Percentiles rank a stretch among this genome's conserved stretches.
phyloP scores from a whole-genome alignment of 257 asterid genomes.

The Nicotiana sylvestris region DNA sequence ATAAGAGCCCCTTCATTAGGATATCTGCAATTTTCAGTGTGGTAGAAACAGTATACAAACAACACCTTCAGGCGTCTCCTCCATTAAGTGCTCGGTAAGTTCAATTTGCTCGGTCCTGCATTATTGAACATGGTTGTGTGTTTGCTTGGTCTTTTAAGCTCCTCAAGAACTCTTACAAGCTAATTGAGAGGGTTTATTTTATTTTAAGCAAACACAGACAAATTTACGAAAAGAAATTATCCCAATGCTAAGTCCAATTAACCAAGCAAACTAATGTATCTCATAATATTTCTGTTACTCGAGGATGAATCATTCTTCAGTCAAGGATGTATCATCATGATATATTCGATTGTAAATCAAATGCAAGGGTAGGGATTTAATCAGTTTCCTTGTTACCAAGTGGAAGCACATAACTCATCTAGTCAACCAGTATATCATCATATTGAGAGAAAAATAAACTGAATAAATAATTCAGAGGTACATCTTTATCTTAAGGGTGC shows the following conservation, averaged over 20 bases:
- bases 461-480: not conserved
- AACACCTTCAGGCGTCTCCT: not conserved
- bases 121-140: not conserved
- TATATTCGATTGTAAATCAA: not conserved
- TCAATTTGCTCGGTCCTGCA: not conserved
- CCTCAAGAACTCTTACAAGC: not conserved
- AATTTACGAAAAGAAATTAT: not conserved
- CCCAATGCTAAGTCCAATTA: not conserved
- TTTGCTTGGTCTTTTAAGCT: not conserved
- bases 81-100: not conserved
- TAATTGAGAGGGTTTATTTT: not conserved
- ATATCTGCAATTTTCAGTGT: not conserved
- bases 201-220: slow-evolving; percentile 3
- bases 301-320: not conserved
- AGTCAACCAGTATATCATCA: not conserved
- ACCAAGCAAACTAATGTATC: not conserved
- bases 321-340: not conserved
- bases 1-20: not conserved
- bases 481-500: not conserved
- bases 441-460: not conserved
- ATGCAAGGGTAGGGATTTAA: not conserved
- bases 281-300: not conserved
- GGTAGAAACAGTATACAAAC: not conserved
- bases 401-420: not conserved
- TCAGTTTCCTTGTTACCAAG: not conserved